Conservation (phyloP, 495 filamentous ascomycete species). For the Aspergillus bridgeri region DNA sequence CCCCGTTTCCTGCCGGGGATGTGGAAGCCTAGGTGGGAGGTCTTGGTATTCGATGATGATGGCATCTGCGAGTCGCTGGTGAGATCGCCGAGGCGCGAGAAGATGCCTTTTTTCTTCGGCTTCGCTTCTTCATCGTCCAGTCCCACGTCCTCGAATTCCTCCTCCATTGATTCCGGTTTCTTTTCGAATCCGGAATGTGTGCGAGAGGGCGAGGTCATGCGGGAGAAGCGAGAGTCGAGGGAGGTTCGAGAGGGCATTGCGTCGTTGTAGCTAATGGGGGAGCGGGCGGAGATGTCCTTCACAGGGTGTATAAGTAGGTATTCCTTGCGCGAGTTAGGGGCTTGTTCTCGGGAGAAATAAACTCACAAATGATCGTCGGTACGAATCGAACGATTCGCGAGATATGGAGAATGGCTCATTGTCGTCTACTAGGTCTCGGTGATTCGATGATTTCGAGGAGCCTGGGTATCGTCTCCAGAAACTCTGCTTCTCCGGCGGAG, state of each 20-base stretch:
- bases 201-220: slow-evolving; percentile 49
- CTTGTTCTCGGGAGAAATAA: not conserved
- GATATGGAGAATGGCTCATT: slow-evolving; percentile 97
- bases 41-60: slow-evolving; percentile 45
- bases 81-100: slow-evolving; percentile 77
- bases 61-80: slow-evolving; percentile 32
- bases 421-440: slow-evolving; percentile 65
- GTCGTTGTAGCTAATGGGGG: slow-evolving; percentile 63
- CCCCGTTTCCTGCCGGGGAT: slow-evolving; percentile 70
- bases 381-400: slow-evolving; percentile 96
- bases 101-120: slow-evolving; percentile 77
- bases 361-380: slow-evolving; percentile 90
- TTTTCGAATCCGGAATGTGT: slow-evolving; percentile 49
- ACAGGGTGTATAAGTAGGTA: slow-evolving; percentile 3
- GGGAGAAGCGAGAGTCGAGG: slow-evolving; percentile 68
- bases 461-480: slow-evolving; percentile 76
- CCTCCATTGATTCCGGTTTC: slow-evolving; percentile 55
- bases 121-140: slow-evolving; percentile 75
- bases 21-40: slow-evolving; percentile 46
- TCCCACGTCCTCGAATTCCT: slow-evolving; percentile 92
- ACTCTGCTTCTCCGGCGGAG: slow-evolving; percentile 79
- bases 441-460: slow-evolving; percentile 66
- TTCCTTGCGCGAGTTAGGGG: not conserved
- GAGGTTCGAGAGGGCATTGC: slow-evolving; percentile 62
- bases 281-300: slow-evolving; percentile 90